Percentiles rank a stretch among this genome's conserved stretches.
Conservation (phyloP, 176 grass and related monocot genomes). For the Poa annua region DNA sequence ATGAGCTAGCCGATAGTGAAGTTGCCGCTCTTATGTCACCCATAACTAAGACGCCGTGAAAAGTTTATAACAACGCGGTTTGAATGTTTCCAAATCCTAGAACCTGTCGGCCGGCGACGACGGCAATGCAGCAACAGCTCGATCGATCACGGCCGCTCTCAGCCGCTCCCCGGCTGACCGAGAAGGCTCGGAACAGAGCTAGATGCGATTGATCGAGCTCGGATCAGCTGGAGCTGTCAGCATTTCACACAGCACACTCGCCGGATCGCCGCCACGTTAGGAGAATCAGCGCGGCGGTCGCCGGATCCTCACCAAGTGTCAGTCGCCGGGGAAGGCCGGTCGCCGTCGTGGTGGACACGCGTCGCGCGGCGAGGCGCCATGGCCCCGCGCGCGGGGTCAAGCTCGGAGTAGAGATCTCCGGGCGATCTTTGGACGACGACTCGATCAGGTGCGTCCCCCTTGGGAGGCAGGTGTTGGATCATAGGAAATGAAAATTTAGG, state of each 20-base stretch:
- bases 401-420: constrained; percentile 38
- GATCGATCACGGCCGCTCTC: background rate
- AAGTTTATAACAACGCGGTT: background rate
- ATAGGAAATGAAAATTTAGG: constrained; percentile 22
- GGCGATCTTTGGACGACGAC: constrained; percentile 39
- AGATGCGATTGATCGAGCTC: background rate
- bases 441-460: constrained; percentile 54
- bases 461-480: constrained; percentile 27
- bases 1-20: background rate
- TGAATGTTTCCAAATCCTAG: background rate
- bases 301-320: constrained; percentile 30
- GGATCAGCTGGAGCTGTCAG: background rate
- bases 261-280: constrained; percentile 37
- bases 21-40: background rate
- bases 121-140: constrained; percentile 36
- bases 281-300: background rate
- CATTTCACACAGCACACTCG: background rate
- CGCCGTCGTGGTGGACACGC: constrained; percentile 39
- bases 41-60: background rate
- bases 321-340: background rate
- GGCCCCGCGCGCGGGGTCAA: constrained; percentile 7
- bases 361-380: background rate
- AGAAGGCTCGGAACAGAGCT: background rate
- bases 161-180: background rate
- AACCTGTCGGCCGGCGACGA: constrained; percentile 37